phyloP scores from a whole-genome alignment of 2,329 filamentous ascomycete species.

The Emergomyces orientalis region DNA sequence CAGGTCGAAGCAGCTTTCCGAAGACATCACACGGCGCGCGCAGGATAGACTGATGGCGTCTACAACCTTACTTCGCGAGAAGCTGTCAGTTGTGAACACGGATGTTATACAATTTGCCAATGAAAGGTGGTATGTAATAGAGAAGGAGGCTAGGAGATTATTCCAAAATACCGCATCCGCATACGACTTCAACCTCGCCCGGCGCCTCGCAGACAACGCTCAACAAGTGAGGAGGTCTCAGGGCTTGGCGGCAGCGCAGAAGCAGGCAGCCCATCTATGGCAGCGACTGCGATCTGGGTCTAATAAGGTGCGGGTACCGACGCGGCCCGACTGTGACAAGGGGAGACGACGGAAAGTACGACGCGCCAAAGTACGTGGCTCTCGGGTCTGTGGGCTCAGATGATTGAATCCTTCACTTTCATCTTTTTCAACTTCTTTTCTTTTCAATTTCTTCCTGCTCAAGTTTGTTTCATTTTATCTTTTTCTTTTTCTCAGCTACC shows the following conservation, averaged over 20 bases:
- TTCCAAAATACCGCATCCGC: slow-evolving; percentile 17
- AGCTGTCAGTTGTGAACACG: slow-evolving; percentile 22
- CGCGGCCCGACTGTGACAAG: not conserved
- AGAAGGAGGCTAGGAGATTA: slow-evolving; percentile 17
- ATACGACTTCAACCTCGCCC: slow-evolving; percentile 17
- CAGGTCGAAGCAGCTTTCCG: slow-evolving; percentile 28
- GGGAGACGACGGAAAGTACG: not conserved
- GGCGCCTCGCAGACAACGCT: slow-evolving; percentile 22
- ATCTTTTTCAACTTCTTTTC: not conserved
- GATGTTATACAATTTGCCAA: slow-evolving; percentile 23
- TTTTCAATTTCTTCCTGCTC: not conserved
- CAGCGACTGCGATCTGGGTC: not conserved
- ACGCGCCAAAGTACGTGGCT: not conserved
- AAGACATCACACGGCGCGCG: slow-evolving; percentile 24
- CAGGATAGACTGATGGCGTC: slow-evolving; percentile 25
- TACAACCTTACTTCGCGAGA: slow-evolving; percentile 26
- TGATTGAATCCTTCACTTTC: not conserved
- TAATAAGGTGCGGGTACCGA: too few relatives aligned
- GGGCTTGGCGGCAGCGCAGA: slow-evolving; percentile 28
- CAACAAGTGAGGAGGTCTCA: slow-evolving; percentile 23
- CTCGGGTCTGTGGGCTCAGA: not conserved
- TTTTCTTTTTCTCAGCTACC: not conserved
- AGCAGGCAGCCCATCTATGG: slow-evolving; percentile 19
- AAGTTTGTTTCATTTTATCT: not conserved
- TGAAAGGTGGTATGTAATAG: slow-evolving; percentile 18